Base-by-base conservation (phyloP, 352 stramenopile species). In the Plasmopara halstedii region DNA sequence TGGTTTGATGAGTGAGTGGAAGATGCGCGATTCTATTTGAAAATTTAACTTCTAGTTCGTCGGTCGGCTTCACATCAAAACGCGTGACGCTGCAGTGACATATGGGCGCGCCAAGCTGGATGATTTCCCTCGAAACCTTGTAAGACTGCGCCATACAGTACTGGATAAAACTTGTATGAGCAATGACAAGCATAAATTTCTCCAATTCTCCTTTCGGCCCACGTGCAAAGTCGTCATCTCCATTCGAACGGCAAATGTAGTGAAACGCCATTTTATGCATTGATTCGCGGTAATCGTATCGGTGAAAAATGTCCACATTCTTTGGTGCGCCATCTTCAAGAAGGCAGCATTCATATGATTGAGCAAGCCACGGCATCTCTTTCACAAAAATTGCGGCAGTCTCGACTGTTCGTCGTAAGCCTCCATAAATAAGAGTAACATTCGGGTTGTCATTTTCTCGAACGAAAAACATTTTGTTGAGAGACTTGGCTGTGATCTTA, bases 261-360 rank as follows among this genome's bases (percentile, higher is more conserved):
- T 89, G 70, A 33, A 78, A 88, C 17, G 73, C 78, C 60, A 85
- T 85, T 46, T 72, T 70, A 46, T 89, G 78, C 71, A 86, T 87
- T 21, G 71, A 72, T 18, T 84, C 72, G 6, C 78, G 75, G 50
- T 83, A 89, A 48, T 85, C 69, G 39, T 71, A 73, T n/a, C 78
- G 69, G 33, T 80, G 56, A 15, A 62, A 64, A n/a, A 53, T 37
- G 6, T 72, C 60, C 7, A 89, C 74, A 13, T 65, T 58, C 38
- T 71, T 73, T 7, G 78, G 78, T 0, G 75, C 75, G 29, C 78
- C 78, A 22, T 89, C 78, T 37, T 87, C 75, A 9, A 89, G 55
- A n/a, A 89, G 71, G 35, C 75, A 81, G 44, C 73, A 85, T 42
- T 79, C 67, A 47, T 67, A 68, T 44, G 75, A 78, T 34, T 71